Base-by-base conservation (phyloP, 1,139 yeast species). In the Kazachstania sp. region DNA sequence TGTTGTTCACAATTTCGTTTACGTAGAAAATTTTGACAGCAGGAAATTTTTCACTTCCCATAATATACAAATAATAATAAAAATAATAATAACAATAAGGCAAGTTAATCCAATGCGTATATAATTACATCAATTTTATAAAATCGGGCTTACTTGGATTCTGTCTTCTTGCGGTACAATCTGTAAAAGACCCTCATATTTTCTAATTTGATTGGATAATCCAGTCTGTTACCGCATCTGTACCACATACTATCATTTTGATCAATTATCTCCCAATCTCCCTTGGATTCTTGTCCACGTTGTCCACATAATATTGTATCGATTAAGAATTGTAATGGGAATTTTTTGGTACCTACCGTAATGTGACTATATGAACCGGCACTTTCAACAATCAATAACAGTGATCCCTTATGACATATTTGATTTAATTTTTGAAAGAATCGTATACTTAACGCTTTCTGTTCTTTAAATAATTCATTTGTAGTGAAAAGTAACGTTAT, bases 361-460 rank as follows among this genome's bases (percentile, higher is more conserved):
- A 87, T 83, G 58, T 86, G 83, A 1, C 95, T 85, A 64, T 82
- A 87, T 3, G 95, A 84, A 0, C 96, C 96, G 0, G 96, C 96
- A 67, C 94, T 83, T 59, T 87, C 96, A 1, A 86, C 79, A 37
- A 87, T 78, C 43, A 87, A 70, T 36, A 87, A 66, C 34, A 76
- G 65, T 16, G 86, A 66, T 0, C 88, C 94, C 1, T 64, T 50
- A 38, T 61, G 61, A 62, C 86, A 86, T 48, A 59, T 56, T 23
- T 56, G 52, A 52, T 71, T 81, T 54, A 74, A 68, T 34, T 61
- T 63, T 49, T 80, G 83, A 47, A 87, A 70, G 47, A 85, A 74
- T 44, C 72, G 69, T 41, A 86, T 75, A 1, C 94, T 77, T 43
- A 73, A 78, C 0, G 77, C 70, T 56, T 78, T 78, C 52, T 86